Percentiles rank a stretch among this genome's conserved stretches.
phyloP scores from a whole-genome alignment of 805 yeast species.

The Huiozyma sinensis region DNA sequence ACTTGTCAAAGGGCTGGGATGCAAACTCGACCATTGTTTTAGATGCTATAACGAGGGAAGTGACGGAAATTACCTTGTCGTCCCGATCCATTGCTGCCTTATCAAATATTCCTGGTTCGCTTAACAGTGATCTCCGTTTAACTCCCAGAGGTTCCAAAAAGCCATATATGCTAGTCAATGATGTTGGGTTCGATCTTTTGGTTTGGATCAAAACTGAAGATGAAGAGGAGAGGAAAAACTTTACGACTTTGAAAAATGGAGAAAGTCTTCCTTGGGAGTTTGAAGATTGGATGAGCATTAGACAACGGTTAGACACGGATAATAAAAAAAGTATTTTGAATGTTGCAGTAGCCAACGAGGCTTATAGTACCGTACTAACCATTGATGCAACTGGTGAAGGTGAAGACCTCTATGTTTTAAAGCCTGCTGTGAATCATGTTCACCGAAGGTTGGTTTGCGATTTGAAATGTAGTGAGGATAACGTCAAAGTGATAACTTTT shows the following conservation, averaged over 20 bases:
- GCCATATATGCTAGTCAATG: constrained; percentile 72
- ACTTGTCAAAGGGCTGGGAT: constrained; percentile 41
- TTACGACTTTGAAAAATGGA: constrained; percentile 35
- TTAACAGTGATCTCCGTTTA: constrained; percentile 42
- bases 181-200: constrained; percentile 73
- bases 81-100: constrained; percentile 70
- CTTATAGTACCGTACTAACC: constrained; percentile 41
- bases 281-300: constrained; percentile 82
- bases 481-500: constrained; percentile 66
- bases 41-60: constrained; percentile 63
- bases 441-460: constrained; percentile 72
- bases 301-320: constrained; percentile 68
- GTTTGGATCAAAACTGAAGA: constrained; percentile 62
- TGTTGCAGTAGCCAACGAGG: constrained; percentile 45
- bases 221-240: constrained; percentile 15
- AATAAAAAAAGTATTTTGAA: constrained; percentile 52
- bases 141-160: constrained; percentile 67
- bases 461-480: constrained; percentile 57
- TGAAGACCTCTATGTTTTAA: constrained; percentile 58
- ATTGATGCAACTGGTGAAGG: constrained; percentile 76
- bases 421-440: constrained; percentile 50
- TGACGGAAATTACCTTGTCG: constrained; percentile 73
- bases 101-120: constrained; percentile 52
- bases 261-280: constrained; percentile 73
- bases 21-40: constrained; percentile 43